Base-by-base conservation (phyloP, 768 basidiomycete genomes). In the Termitomyces sp. region DNA sequence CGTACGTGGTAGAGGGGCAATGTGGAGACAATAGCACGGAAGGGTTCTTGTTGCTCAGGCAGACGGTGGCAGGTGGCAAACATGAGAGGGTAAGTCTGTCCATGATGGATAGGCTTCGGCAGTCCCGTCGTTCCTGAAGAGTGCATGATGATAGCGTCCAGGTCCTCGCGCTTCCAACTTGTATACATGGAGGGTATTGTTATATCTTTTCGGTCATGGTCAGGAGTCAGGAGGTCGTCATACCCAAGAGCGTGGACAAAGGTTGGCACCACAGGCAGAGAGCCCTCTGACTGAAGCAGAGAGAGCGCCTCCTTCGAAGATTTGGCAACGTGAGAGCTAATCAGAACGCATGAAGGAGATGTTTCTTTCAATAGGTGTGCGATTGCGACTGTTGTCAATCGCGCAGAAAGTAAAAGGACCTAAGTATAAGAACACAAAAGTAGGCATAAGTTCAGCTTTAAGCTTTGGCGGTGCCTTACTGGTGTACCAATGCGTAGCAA, bases 111-210 rank as follows among this genome's bases (percentile, higher is more conserved):
- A 1, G 78, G 71, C 63, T 81, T 81, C 1, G 79, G 79, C 38
- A 78, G 68, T n/a, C 78, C 80, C 3, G 78, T 79, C 5, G 79
- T 80, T 13, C 79, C 80, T 3, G 77, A 80, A 0, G 79, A 78
- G 58, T 81, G 80, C 52, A 81, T 60, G n/a, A 80, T 77, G 16
- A 79, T 54, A 0, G 74, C 74, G 16, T 76, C 72, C 1, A 71
- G 62, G 56, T 77, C 74, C 24, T 66, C 54, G 9, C 68, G 66
- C 5, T 51, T 47, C 54, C 62, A 66, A 4, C 58, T 53, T 1
- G 50, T 58, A 44, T 67, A 73, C 46, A 58, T 57, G 5, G 69
- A 66, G 28, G 74, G 73, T 10, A 70, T 55, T 5, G 59, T 54
- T 20, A 65, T 51, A 13, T 60, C 59, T 16, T 57, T 52, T 24